phyloP scores from a whole-genome alignment of 345 rosid species.

The Populus pruinosa region DNA sequence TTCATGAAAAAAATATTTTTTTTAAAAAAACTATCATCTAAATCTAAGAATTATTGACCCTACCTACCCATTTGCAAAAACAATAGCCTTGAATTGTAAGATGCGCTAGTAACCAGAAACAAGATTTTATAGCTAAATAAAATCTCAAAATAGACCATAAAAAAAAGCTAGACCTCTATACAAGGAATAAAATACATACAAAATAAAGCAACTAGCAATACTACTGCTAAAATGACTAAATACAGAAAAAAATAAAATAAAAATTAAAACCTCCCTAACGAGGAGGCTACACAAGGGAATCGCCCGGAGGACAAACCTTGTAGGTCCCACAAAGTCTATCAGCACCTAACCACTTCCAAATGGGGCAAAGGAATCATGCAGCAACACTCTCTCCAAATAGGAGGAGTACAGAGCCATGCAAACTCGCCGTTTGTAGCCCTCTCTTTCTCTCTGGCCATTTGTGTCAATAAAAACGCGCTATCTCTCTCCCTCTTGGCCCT shows the following conservation, averaged over 20 bases:
- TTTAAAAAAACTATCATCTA: no score
- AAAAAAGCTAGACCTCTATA: no score
- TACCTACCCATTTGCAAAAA: no score
- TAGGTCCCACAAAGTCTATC: constrained; percentile 16
- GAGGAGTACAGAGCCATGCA: constrained; percentile 61
- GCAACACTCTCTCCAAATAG: constrained; percentile 30
- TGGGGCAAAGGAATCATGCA: constrained; percentile 33
- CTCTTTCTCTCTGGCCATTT: constrained; percentile 23
- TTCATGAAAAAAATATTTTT: no score
- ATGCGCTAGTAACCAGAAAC: no score
- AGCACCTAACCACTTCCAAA: constrained; percentile 31
- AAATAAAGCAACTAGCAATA: no score
- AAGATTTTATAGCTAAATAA: no score
- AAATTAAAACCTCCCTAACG: neutral
- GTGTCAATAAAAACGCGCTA: constrained; percentile 22
- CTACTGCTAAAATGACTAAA: neutral
- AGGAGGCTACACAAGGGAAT: neutral
- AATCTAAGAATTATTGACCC: no score
- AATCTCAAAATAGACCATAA: no score
- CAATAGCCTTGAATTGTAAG: no score
- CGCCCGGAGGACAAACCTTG: neutral
- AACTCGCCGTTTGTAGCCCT: constrained; percentile 47
- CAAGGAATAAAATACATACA: no score
- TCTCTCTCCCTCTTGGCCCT: constrained; percentile 15
- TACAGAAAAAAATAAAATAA: neutral